Percentiles rank a stretch among this genome's conserved stretches.
phyloP scores from a whole-genome alignment of 1,139 yeast genomes.

The Lodderomyces metapsilosis region DNA sequence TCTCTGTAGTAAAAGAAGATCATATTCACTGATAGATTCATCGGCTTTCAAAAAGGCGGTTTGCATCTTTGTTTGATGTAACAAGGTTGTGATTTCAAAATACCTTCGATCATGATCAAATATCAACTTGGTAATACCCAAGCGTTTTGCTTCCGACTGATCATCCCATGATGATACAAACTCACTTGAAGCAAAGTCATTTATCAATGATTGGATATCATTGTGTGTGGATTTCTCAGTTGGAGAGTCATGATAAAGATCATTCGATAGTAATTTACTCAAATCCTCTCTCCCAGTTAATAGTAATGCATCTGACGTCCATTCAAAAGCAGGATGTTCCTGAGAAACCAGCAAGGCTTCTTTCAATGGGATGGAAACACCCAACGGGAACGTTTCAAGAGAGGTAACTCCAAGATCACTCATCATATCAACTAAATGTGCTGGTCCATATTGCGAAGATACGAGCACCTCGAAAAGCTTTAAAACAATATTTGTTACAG shows the following conservation, averaged over 20 bases:
- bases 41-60: slow-evolving; percentile 37
- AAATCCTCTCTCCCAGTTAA: slow-evolving; percentile 71
- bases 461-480: slow-evolving; percentile 63
- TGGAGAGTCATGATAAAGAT: slow-evolving; percentile 1
- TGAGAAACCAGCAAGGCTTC: slow-evolving; percentile 60
- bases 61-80: slow-evolving; percentile 72
- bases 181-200: slow-evolving; percentile 36
- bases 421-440: slow-evolving; percentile 59
- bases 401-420: slow-evolving; percentile 55
- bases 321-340: slow-evolving; percentile 50
- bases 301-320: slow-evolving; percentile 51
- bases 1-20: slow-evolving; percentile 56
- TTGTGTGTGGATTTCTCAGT: slow-evolving; percentile 2
- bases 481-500: slow-evolving; percentile 58
- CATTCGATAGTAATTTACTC: slow-evolving; percentile 6
- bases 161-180: slow-evolving; percentile 62
- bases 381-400: slow-evolving; percentile 72
- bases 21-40: slow-evolving; percentile 53
- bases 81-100: slow-evolving; percentile 67
- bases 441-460: slow-evolving; percentile 49
- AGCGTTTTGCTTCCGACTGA: slow-evolving; percentile 63
- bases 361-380: slow-evolving; percentile 63
- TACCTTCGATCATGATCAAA: slow-evolving; percentile 79
- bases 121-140: slow-evolving; percentile 65
- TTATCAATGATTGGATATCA: slow-evolving; percentile 44